phyloP scores from a whole-genome alignment of 2,329 filamentous ascomycete species.

The Xylariaceae sp. region DNA sequence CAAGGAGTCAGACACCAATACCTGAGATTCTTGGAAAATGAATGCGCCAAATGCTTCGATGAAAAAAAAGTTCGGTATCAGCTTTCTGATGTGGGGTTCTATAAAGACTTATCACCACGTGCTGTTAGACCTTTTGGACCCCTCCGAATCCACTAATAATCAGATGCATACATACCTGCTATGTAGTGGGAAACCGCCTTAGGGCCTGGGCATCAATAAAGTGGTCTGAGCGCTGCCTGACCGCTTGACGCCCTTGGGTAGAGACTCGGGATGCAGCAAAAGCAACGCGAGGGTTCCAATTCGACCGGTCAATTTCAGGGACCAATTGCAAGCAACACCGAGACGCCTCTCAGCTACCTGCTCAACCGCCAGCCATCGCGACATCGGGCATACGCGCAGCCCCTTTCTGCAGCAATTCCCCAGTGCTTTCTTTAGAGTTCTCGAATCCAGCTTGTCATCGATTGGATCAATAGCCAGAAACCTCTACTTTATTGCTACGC shows the following conservation, averaged over 20 bases:
- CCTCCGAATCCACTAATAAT: too few species aligned
- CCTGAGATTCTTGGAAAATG: not conserved
- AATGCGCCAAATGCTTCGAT: not conserved
- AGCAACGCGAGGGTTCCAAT: not conserved
- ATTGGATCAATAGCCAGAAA: too few species aligned
- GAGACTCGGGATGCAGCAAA: too few species aligned
- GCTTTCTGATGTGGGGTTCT: slow-evolving; percentile 4
- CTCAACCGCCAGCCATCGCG: slow-evolving; percentile 7
- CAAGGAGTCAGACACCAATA: too few species aligned
- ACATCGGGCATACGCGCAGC: slow-evolving; percentile 8
- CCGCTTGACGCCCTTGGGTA: not conserved
- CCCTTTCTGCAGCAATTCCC: not conserved
- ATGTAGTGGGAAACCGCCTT: too few species aligned
- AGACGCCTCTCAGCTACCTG: slow-evolving; percentile 4
- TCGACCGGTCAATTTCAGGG: not conserved
- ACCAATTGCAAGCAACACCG: slow-evolving; percentile 5
- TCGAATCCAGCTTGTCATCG: not conserved
- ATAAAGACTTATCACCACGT: slow-evolving; percentile 14
- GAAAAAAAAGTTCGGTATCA: slow-evolving; percentile 2
- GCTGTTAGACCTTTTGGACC: not conserved
- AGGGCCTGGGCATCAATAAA: slow-evolving; percentile 2
- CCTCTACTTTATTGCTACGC: too few species aligned
- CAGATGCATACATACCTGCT: too few species aligned
- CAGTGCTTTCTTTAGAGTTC: not conserved
- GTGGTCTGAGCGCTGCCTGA: slow-evolving; percentile 2